Evolutionary conservation across 495 filamentous ascomycete genomes (phyloP).

Genomic region (Hypoxylon perforatum): DNA sequence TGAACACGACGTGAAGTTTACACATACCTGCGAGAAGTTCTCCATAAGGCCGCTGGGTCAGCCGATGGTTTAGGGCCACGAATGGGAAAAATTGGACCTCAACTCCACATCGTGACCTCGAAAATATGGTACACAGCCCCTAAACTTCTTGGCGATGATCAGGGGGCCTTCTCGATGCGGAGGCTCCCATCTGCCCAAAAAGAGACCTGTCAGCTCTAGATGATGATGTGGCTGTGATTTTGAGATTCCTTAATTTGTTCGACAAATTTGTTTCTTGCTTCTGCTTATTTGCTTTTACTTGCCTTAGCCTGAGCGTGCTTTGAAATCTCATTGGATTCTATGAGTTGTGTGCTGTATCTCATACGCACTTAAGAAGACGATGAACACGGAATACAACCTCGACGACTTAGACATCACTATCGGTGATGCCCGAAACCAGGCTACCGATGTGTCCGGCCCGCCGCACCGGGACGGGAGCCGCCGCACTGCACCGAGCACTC

Average conservation of each 20-base stretch:
- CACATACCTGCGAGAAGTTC: not conserved
- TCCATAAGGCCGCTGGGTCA: conserved; percentile 6
- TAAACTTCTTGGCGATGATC: conserved; percentile 28
- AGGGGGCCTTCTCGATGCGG: conserved; percentile 2
- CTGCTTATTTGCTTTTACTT: not conserved
- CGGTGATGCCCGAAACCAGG: conserved; percentile 40
- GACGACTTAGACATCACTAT: conserved; percentile 43
- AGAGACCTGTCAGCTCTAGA: not conserved
- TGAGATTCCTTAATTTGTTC: conserved; percentile 14
- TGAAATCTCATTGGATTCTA: not conserved
- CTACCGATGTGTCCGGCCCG: conserved; percentile 28
- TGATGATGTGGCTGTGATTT: not conserved
- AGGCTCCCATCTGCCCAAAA: not conserved
- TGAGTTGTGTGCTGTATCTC: conserved; percentile 25
- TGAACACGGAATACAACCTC: conserved; percentile 44
- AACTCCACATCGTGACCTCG: conserved; percentile 35
- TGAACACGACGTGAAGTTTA: not conserved
- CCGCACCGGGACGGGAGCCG: conserved; percentile 31
- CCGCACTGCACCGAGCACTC: conserved; percentile 41
- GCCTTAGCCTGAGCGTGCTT: conserved; percentile 1
- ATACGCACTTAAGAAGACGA: conserved; percentile 21
- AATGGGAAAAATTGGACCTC: conserved; percentile 26
- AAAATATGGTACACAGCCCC: conserved; percentile 25
- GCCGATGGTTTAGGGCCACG: conserved; percentile 11
- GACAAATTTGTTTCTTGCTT: conserved; percentile 1